Conservation (phyloP, 1,284 basidiomycete species). For the Cutaneotrichosporon sp. region DNA sequence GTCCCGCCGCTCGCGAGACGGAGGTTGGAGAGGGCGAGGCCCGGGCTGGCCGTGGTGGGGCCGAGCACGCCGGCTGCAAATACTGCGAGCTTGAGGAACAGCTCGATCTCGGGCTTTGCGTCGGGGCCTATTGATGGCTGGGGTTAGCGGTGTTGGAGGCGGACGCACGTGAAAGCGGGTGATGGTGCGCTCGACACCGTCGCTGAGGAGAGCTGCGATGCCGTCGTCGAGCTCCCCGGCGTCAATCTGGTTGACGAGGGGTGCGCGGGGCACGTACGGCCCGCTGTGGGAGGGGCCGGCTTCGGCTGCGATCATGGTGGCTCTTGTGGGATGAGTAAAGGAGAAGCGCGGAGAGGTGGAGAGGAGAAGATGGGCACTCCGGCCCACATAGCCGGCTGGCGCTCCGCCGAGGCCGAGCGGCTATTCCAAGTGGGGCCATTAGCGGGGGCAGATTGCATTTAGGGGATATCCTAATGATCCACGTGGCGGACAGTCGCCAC, state of each 20-base stretch:
- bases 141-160: slow-evolving; percentile 8
- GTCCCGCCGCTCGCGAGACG: slow-evolving; percentile 37
- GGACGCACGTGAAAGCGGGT: slow-evolving; percentile 66
- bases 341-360: too few species aligned
- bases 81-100: slow-evolving; percentile 73
- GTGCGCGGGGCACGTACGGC: slow-evolving; percentile 54
- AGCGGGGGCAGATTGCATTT: not conserved
- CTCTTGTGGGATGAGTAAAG: not conserved
- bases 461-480: not conserved
- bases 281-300: not conserved
- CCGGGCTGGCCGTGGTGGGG: slow-evolving; percentile 75
- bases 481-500: not conserved
- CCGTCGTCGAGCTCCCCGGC: slow-evolving; percentile 90
- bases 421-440: not conserved
- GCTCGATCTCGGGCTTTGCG: slow-evolving; percentile 76
- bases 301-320: not conserved
- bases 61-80: slow-evolving; percentile 88
- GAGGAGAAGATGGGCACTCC: not conserved
- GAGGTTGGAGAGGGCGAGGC: slow-evolving; percentile 86
- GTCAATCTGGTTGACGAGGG: slow-evolving; percentile 89
- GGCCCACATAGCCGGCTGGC: slow-evolving; percentile 1
- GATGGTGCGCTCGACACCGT: slow-evolving; percentile 78
- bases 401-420: not conserved
- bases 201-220: slow-evolving; percentile 76
- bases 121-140: slow-evolving; percentile 66